phyloP scores from a whole-genome alignment of 805 yeast genomes.

The Jamesozyma lodderae region DNA sequence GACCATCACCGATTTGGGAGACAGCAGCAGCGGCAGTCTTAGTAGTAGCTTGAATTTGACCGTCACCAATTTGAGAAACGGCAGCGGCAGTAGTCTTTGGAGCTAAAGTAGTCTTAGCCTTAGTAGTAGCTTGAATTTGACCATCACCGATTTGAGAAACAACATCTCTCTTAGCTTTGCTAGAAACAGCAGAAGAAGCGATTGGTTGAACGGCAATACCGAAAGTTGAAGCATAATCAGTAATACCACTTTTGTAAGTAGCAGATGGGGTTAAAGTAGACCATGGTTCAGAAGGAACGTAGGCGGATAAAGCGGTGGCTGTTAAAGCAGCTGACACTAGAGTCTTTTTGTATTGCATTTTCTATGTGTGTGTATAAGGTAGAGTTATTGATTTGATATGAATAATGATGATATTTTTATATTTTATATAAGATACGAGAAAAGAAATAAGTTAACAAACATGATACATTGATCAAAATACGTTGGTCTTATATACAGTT shows the following conservation, averaged over 20 bases:
- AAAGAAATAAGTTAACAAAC: not conserved
- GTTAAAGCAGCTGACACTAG: constrained; percentile 24
- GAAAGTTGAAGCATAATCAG: constrained; percentile 31
- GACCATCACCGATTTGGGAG: constrained; percentile 7
- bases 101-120: constrained; percentile 28
- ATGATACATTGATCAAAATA: not conserved
- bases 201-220: constrained; percentile 37
- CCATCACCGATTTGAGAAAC: constrained; percentile 38
- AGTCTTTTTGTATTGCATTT: constrained; percentile 17
- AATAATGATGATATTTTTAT: not conserved
- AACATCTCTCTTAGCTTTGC: constrained; percentile 34
- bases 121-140: constrained; percentile 33
- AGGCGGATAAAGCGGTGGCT: constrained; percentile 18
- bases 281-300: constrained; percentile 32
- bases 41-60: constrained; percentile 7
- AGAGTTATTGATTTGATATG: not conserved
- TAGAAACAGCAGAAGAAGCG: constrained; percentile 27
- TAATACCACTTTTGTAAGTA: constrained; percentile 31
- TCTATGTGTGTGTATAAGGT: not conserved
- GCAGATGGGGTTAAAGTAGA: constrained; percentile 34
- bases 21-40: constrained; percentile 5
- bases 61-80: constrained; percentile 32
- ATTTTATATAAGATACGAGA: not conserved
- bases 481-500: no score
- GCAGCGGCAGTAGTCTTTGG: constrained; percentile 28